Base-by-base conservation (phyloP, 495 filamentous ascomycete species). In the Penicillium herquei region DNA sequence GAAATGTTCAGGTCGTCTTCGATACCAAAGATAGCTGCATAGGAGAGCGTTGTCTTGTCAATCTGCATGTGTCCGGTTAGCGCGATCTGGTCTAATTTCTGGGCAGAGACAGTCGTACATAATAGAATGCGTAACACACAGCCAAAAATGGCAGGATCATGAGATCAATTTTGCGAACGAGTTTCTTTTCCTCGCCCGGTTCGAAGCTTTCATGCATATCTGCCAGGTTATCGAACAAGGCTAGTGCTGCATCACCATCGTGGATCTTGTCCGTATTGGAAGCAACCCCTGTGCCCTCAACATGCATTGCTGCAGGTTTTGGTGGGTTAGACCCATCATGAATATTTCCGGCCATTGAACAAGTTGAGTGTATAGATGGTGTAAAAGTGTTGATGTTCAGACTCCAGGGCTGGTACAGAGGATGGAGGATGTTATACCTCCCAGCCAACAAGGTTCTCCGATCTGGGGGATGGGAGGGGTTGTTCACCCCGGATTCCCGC, bases 1-100 rank as follows among this genome's bases (percentile, higher is more conserved):
- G 63, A 58, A 1, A 84, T 63, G 11, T 77, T 55, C 32, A 77
- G 42, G 63, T 57, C 78, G 7, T 78, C 64, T 42, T 70, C 53
- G 49, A 85, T 82, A 0, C 80, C 80, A 58, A 84, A 84, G 31
- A 84, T 77, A 7, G 80, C 75, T 10, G 79, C 78, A 62, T 82
- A 82, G 3, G 74, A 78, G 11, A 83, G 61, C 0, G 79, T 82
- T 0, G 78, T 81, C 62, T 82, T 79, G 54, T 82, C 77, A 48
- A 81, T 49, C 43, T 46, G n/a, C n/a, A n/a, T n/a, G n/a, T n/a
- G 26, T 46, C 31, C 14, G 10, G 30, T 46, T n/a, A 46, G 43
- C 13, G 1, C 7, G 14, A 3, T 3, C 6, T 14, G 11, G 17
- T n/a, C 13, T 46, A 6, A 32, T 7, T 13, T 16, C n/a, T 6